A percentile compares a stretch with the other conserved stretches of the same genome.
phyloP scores from a whole-genome alignment of 179 eudicot genomes.

The Camellia oleifera region DNA sequence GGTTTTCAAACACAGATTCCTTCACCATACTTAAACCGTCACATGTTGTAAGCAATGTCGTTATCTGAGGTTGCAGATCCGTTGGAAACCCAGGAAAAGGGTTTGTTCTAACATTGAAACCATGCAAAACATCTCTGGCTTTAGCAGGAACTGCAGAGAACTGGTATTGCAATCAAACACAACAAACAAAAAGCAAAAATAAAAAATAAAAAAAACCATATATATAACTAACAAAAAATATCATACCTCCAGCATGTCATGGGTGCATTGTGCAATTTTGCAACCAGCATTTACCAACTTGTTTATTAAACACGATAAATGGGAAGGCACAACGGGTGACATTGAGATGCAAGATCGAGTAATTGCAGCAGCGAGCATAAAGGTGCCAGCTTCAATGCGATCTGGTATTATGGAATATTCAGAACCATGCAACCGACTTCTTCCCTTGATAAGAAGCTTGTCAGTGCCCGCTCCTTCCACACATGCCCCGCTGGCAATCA shows the following conservation, averaged over 20 bases:
- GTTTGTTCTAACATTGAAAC: constrained; percentile 13
- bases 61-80: constrained; percentile 27
- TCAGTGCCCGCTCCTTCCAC: constrained; percentile 18
- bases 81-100: constrained; percentile 25
- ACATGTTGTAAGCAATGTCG: constrained; percentile 25
- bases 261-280: background rate
- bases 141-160: constrained; percentile 9
- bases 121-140: constrained; percentile 1
- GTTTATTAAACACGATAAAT: constrained; percentile 7
- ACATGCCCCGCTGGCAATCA: constrained; percentile 16
- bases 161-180: background rate
- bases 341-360: constrained; percentile 24
- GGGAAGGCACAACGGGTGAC: constrained; percentile 18
- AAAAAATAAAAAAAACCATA: background rate
- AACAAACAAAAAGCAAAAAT: background rate
- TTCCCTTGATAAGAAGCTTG: background rate
- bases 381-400: constrained; percentile 7
- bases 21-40: constrained; percentile 17
- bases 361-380: constrained; percentile 25
- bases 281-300: constrained; percentile 14
- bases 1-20: constrained; percentile 30
- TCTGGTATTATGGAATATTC: too few species aligned
- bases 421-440: too few species aligned
- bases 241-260: constrained; percentile 17
- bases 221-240: background rate